These are phyloP conservation scores for Elongisporangium prolatum DNA, from an alignment of 352 stramenopile genomes.

Conservation along the genomic window DNA sequence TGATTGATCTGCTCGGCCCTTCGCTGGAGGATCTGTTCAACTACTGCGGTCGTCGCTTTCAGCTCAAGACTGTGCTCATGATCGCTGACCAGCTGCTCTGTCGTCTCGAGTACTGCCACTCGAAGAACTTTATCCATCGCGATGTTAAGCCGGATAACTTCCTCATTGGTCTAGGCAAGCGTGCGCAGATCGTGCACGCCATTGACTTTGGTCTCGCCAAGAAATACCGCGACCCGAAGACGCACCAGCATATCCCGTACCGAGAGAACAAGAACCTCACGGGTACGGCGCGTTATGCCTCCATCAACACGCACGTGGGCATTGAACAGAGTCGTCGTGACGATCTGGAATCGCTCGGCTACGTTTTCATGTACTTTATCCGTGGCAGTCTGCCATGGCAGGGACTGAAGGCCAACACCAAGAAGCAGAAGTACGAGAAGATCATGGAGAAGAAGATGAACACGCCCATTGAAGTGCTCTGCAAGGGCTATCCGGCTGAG, in stretches of 20 bases:
- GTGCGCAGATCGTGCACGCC: conserved; percentile 80
- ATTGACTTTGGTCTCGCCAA: conserved; percentile 91
- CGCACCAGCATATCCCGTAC: conserved; percentile 89
- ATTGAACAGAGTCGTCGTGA: conserved; percentile 97
- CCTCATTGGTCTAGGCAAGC: conserved; percentile 83
- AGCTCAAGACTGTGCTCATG: conserved; percentile 97
- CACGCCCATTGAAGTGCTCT: conserved; percentile 90
- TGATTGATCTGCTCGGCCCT: conserved; percentile 98
- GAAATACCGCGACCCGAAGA: conserved; percentile 88
- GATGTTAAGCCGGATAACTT: conserved; percentile 92
- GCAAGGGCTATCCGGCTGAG: conserved; percentile 94
- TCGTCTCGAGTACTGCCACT: conserved; percentile 86
- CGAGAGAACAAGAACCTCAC: conserved; percentile 91
- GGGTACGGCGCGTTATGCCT: conserved; percentile 96
- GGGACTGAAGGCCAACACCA: conserved; percentile 94
- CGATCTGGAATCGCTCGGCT: conserved; percentile 96
- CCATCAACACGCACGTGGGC: conserved; percentile 98
- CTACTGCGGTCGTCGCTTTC: conserved; percentile 85
- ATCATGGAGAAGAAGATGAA: conserved; percentile 99
- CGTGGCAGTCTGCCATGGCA: conserved; percentile 96
- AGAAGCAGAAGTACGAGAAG: conserved; percentile 96
- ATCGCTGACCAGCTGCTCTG: conserved; percentile 85
- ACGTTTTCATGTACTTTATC: conserved; percentile 94
- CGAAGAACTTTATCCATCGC: conserved; percentile 88
- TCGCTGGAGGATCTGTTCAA: conserved; percentile 90